Conservation (phyloP, 331 rosid species). For the Quercus lobata region DNA sequence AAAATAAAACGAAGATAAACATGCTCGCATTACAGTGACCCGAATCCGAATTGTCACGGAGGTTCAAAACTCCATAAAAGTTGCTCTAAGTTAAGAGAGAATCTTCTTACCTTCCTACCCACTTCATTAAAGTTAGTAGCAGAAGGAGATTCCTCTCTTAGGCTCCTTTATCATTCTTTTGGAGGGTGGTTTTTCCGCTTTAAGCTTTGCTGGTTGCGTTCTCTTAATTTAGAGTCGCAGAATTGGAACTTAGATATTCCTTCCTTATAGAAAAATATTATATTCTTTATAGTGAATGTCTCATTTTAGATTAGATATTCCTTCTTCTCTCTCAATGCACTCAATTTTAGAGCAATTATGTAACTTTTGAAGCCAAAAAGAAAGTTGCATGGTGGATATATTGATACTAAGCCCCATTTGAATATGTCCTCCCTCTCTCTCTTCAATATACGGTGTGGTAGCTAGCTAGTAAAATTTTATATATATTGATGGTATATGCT, state of each 20-base stretch:
- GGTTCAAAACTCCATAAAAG: slow-evolving; percentile 39
- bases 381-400: slow-evolving; percentile 53
- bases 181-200: slow-evolving; percentile 34
- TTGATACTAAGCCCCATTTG: slow-evolving; percentile 80
- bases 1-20: too few species aligned
- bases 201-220: slow-evolving; percentile 76
- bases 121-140: slow-evolving; percentile 88
- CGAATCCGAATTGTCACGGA: slow-evolving; percentile 21
- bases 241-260: slow-evolving; percentile 95
- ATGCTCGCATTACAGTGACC: not conserved
- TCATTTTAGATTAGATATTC: slow-evolving; percentile 71
- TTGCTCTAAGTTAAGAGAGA: slow-evolving; percentile 44
- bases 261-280: slow-evolving; percentile 64
- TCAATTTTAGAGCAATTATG: slow-evolving; percentile 65
- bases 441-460: slow-evolving; percentile 28
- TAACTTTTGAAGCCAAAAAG: slow-evolving; percentile 64
- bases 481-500: slow-evolving; percentile 54
- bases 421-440: slow-evolving; percentile 61
- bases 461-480: slow-evolving; percentile 15
- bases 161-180: slow-evolving; percentile 66
- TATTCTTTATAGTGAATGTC: slow-evolving; percentile 63
- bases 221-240: slow-evolving; percentile 91
- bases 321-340: slow-evolving; percentile 55
- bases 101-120: slow-evolving; percentile 98
- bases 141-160: slow-evolving; percentile 65